Percentiles rank a stretch among this genome's conserved stretches.
phyloP scores from a whole-genome alignment of 805 yeast species.

The Suhomyces sp. region DNA sequence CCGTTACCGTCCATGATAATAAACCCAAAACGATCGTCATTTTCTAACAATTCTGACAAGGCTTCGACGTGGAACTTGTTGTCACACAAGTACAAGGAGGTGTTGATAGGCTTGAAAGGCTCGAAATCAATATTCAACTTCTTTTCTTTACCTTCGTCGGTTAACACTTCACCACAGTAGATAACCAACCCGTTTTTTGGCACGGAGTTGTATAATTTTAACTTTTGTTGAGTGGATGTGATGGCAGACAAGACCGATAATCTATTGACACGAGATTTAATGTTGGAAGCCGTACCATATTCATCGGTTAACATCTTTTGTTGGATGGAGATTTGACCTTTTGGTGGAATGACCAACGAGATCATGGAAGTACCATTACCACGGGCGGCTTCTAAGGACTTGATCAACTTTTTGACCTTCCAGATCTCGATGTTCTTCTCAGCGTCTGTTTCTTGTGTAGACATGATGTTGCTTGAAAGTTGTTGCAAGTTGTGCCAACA shows the following conservation, averaged over 20 bases:
- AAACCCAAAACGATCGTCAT: constrained; percentile 95
- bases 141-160: constrained; percentile 96
- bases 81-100: constrained; percentile 92
- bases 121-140: constrained; percentile 96
- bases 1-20: constrained; percentile 99
- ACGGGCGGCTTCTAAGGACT: constrained; percentile 83
- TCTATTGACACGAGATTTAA: constrained; percentile 96
- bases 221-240: constrained; percentile 95
- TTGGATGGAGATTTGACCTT: constrained; percentile 83
- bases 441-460: constrained; percentile 49
- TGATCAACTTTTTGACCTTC: constrained; percentile 94
- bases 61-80: constrained; percentile 98
- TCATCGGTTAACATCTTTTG: constrained; percentile 95
- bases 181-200: constrained; percentile 95
- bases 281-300: constrained; percentile 97
- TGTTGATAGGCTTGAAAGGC: constrained; percentile 98
- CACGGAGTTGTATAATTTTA: constrained; percentile 82
- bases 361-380: constrained; percentile 99
- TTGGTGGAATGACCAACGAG: constrained; percentile 92
- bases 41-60: constrained; percentile 85
- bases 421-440: constrained; percentile 98
- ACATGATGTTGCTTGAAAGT: constrained; percentile 12
- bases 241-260: constrained; percentile 93
- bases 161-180: constrained; percentile 97
- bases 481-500: neutral